Base-by-base conservation (phyloP, 768 basidiomycete species). In the Podaxis sp. region DNA sequence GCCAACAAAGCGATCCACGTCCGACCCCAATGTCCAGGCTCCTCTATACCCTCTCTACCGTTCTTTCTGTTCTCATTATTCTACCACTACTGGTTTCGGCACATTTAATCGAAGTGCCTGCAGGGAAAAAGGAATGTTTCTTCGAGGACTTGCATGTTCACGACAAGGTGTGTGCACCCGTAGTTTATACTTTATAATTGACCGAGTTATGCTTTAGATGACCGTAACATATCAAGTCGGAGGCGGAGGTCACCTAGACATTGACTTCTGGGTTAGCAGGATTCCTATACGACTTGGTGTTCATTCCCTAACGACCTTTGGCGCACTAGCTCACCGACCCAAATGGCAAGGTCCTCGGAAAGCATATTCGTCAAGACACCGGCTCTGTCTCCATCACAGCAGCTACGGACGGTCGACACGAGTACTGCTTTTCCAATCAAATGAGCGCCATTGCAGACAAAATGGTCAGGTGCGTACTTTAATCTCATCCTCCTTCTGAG, bases 151-250 rank as follows among this genome's bases (percentile, higher is more conserved):
- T 96, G 11, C 93, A 95, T 70, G 79, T 85, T 66, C 87, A 94
- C 73, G 95, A 96, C 87, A 92, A 95, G 82, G 93, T 91, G 65
- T 61, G 69, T 60, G 4, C 52, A n/a, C 51, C 5, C 39, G 33
- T 48, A 42, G 51, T 19, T 64, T 26, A 17, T 54, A 15, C 24
- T 15, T 22, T 52, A 8, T 58, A 19, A 26, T 33, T 59, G 57
- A 24, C 67, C 66, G 44, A 61, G 19, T 36, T 51, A 6, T 63
- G 38, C 30, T 30, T 26, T 69, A 98, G 96, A 99, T 99, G 97
- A 96, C 96, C 26, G 92, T 99, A 55, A 97, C 96, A 42, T 99
- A 99, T 73, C 97, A 99, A 82, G 97, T 99, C 6, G 96, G 94
- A 57, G 95, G 93, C 49, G 97, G 97, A 26, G 96, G 97, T 0